These are phyloP conservation scores for Eucalyptus tenuipes DNA, from an alignment of 345 rosid genomes.

Conservation along the genomic window DNA sequence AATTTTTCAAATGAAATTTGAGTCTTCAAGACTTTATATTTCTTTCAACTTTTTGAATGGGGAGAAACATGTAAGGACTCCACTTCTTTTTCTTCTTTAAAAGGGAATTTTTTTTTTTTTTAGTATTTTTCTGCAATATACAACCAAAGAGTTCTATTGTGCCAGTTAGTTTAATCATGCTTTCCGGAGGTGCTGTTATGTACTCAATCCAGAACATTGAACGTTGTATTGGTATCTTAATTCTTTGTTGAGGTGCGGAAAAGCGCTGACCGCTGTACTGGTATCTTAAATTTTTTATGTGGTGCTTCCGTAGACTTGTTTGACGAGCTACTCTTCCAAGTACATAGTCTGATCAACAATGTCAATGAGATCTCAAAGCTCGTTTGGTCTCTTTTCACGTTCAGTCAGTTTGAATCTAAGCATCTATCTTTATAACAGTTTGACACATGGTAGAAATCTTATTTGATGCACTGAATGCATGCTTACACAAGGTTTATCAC, in stretches of 20 bases:
- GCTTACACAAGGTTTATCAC: no score
- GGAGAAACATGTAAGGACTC: background rate
- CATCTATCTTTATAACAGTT: background rate
- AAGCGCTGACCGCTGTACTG: background rate
- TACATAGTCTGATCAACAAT: background rate
- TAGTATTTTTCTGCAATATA: background rate
- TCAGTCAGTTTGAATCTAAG: background rate
- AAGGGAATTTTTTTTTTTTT: background rate
- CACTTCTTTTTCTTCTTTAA: background rate
- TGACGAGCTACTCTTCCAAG: background rate
- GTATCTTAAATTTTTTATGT: background rate
- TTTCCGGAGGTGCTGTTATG: rapidly evolving
- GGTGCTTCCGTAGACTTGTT: background rate
- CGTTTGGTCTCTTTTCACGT: background rate
- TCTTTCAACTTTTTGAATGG: no score
- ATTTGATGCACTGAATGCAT: background rate
- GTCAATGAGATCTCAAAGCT: background rate
- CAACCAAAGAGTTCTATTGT: background rate
- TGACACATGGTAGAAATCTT: background rate
- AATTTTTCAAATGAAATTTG: no score
- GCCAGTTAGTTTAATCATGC: background rate
- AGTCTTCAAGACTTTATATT: no score
- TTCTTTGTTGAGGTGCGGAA: background rate
- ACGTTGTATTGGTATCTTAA: background rate
- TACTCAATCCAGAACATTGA: background rate